phyloP scores from a whole-genome alignment of 2,329 filamentous ascomycete genomes.

The Colletotrichum orchidophilum region DNA sequence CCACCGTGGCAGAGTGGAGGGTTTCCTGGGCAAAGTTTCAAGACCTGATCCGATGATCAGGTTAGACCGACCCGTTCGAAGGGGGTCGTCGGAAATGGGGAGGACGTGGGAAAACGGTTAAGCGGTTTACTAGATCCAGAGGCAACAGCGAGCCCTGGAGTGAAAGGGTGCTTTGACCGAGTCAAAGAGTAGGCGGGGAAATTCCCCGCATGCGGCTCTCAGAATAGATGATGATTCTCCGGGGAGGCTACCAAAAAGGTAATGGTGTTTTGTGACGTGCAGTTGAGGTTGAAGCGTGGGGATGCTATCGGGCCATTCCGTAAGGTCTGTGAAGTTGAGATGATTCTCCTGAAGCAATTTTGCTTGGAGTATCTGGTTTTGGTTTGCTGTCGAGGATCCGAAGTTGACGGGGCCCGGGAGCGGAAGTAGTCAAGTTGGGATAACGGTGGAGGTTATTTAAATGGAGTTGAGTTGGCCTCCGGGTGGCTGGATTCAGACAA shows the following conservation, averaged over 20 bases:
- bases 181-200: slow-evolving; percentile 36
- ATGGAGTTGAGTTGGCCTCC: neutral
- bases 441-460: neutral
- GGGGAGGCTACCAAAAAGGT: slow-evolving; percentile 33
- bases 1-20: slow-evolving; percentile 29
- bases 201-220: slow-evolving; percentile 37
- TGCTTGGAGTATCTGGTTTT: neutral
- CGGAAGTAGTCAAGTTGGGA: neutral
- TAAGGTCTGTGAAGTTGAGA: neutral
- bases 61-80: neutral
- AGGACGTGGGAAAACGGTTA: neutral
- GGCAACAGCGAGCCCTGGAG: slow-evolving; percentile 29
- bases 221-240: slow-evolving; percentile 27
- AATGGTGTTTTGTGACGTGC: slow-evolving; percentile 19
- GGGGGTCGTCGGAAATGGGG: slow-evolving; percentile 1
- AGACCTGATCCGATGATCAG: slow-evolving; percentile 20
- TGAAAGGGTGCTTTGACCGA: slow-evolving; percentile 35
- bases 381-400: neutral
- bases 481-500: neutral
- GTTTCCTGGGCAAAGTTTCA: neutral
- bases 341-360: neutral
- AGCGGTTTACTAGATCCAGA: neutral
- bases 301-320: slow-evolving; percentile 35
- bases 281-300: slow-evolving; percentile 15
- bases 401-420: neutral